phyloP scores from a whole-genome alignment of 768 basidiomycete species.

The Cyclocybe cylindracea region DNA sequence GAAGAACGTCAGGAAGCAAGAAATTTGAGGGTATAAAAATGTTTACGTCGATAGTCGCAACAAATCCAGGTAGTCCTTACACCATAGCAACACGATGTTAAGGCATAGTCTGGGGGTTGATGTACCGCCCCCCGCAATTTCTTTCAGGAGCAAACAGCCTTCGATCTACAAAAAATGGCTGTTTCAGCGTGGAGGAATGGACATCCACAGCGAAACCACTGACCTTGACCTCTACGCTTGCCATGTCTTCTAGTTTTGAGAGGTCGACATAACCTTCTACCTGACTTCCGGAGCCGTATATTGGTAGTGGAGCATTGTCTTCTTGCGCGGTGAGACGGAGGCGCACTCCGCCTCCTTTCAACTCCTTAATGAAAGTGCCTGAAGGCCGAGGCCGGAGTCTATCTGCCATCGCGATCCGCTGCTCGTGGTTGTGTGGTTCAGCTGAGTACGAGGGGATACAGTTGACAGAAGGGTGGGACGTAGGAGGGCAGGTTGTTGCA shows the following conservation, averaged over 20 bases:
- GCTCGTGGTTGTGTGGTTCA: slow-evolving; percentile 55
- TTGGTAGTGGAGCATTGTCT: slow-evolving; percentile 49
- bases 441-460: slow-evolving; percentile 53
- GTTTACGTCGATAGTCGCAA: slow-evolving; percentile 56
- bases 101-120: slow-evolving; percentile 52
- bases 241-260: slow-evolving; percentile 53
- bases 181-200: neutral
- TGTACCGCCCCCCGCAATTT: slow-evolving; percentile 69
- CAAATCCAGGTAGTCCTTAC: slow-evolving; percentile 70
- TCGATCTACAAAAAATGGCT: slow-evolving; percentile 49
- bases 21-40: neutral
- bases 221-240: slow-evolving; percentile 67
- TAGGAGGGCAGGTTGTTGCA: slow-evolving; percentile 53
- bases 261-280: slow-evolving; percentile 62
- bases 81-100: slow-evolving; percentile 58
- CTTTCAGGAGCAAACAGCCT: slow-evolving; percentile 57
- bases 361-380: slow-evolving; percentile 59
- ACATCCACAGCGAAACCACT: slow-evolving; percentile 13
- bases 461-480: slow-evolving; percentile 32
- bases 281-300: slow-evolving; percentile 51
- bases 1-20: neutral
- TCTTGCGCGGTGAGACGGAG: slow-evolving; percentile 58
- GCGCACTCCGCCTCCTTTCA: slow-evolving; percentile 51
- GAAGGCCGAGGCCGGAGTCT: slow-evolving; percentile 39
- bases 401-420: slow-evolving; percentile 48